Evolutionary conservation across 2,329 filamentous ascomycete genomes (phyloP).

Genomic region (Anthostomella pinea): DNA sequence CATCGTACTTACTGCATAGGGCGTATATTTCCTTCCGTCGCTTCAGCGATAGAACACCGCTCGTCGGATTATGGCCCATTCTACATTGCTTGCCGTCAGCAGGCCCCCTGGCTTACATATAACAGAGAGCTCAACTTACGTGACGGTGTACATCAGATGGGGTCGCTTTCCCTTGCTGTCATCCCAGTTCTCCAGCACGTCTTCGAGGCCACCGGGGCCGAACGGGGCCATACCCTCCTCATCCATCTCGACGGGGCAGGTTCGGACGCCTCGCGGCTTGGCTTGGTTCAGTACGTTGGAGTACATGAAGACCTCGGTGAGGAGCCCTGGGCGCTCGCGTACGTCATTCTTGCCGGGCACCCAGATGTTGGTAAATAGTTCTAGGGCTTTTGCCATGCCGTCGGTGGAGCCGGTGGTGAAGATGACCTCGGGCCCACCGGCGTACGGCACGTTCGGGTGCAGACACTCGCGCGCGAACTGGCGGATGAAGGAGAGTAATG

Average conservation of each 20-base stretch:
- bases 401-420: slow-evolving; percentile 83
- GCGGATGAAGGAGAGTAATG: slow-evolving; percentile 73
- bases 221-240: slow-evolving; percentile 73
- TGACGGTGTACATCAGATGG: slow-evolving; percentile 86
- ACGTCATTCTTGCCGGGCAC: slow-evolving; percentile 64
- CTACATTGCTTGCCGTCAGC: slow-evolving; percentile 41
- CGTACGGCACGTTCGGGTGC: slow-evolving; percentile 79
- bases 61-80: slow-evolving; percentile 89
- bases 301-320: slow-evolving; percentile 81
- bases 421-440: slow-evolving; percentile 71
- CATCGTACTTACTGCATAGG: slow-evolving; percentile 77
- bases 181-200: slow-evolving; percentile 84
- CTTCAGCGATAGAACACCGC: slow-evolving; percentile 68
- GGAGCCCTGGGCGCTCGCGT: slow-evolving; percentile 67
- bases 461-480: slow-evolving; percentile 74
- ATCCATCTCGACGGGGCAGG: slow-evolving; percentile 74
- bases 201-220: slow-evolving; percentile 70
- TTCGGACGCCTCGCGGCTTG: slow-evolving; percentile 66
- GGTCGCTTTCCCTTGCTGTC: slow-evolving; percentile 68
- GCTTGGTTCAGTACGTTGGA: slow-evolving; percentile 70
- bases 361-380: slow-evolving; percentile 76
- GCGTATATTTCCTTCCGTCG: slow-evolving; percentile 77
- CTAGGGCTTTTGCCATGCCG: slow-evolving; percentile 74
- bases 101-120: background rate
- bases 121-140: slow-evolving; percentile 52